These are phyloP conservation scores for Exophiala sideris DNA, from an alignment of 2,329 filamentous ascomycete species.

Conservation along the genomic window DNA sequence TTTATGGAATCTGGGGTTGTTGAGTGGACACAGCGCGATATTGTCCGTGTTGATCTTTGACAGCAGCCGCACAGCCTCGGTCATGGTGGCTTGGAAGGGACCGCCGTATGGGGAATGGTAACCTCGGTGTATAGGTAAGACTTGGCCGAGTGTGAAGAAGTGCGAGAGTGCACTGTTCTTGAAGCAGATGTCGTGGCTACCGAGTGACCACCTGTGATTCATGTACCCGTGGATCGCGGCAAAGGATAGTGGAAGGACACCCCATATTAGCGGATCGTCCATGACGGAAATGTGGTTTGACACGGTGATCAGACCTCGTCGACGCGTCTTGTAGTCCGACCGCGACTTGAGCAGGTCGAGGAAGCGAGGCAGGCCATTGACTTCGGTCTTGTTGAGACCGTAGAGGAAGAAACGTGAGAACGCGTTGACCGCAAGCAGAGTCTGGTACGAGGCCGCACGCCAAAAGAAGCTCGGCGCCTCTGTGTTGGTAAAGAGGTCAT, in stretches of 20 bases:
- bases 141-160: conserved; percentile 88
- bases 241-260: conserved; percentile 73
- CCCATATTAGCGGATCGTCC: conserved; percentile 94
- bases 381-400: conserved; percentile 69
- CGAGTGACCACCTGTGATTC: conserved; percentile 83
- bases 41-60: conserved; percentile 53
- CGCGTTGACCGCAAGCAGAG: conserved; percentile 70
- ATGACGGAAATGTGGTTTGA: conserved; percentile 88
- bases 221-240: conserved; percentile 59
- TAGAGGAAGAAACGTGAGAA: conserved; percentile 73
- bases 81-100: conserved; percentile 83
- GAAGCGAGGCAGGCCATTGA: conserved; percentile 72
- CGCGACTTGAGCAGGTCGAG: conserved; percentile 71
- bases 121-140: conserved; percentile 80
- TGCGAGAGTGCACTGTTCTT: conserved; percentile 65
- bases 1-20: conserved; percentile 16
- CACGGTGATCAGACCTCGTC: conserved; percentile 83
- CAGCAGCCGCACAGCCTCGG: conserved; percentile 78
- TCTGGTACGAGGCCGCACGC: conserved; percentile 68
- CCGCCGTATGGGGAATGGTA: conserved; percentile 77
- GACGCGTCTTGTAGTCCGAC: conserved; percentile 61
- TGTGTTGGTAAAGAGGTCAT: conserved; percentile 42
- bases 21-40: conserved; percentile 19
- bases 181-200: conserved; percentile 94
- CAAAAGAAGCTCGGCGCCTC: conserved; percentile 51